Conservation (phyloP, 1,284 basidiomycete species). For the Ceratobasidium sp. region DNA sequence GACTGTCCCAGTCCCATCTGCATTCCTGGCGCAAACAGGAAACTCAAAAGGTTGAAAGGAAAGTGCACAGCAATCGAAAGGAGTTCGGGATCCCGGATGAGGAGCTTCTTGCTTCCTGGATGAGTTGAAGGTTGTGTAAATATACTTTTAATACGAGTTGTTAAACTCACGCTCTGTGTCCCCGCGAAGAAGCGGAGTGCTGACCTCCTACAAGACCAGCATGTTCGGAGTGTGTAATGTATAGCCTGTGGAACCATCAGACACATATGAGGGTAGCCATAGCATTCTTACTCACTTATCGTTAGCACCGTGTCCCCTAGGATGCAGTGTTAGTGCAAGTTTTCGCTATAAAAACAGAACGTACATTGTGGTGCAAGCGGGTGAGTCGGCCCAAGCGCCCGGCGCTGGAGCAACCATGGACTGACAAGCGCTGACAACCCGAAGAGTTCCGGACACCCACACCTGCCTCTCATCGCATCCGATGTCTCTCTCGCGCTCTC, state of each 20-base stretch:
- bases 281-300: constrained; percentile 63
- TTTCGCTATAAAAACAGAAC: neutral
- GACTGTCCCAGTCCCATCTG: constrained; percentile 80
- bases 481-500: constrained; percentile 37
- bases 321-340: neutral
- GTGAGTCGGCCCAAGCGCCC: constrained; percentile 11
- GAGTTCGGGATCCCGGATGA: constrained; percentile 70
- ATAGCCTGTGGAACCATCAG: constrained; percentile 57
- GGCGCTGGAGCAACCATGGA: constrained; percentile 10
- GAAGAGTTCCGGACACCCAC: constrained; percentile 32
- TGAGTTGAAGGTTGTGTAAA: constrained; percentile 26
- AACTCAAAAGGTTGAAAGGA: constrained; percentile 91
- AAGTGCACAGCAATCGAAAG: constrained; percentile 92
- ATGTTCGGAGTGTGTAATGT: constrained; percentile 87
- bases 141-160: neutral
- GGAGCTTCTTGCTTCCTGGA: constrained; percentile 72
- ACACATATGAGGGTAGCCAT: neutral
- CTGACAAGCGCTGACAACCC: constrained; percentile 4
- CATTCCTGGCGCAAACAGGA: constrained; percentile 86
- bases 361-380: constrained; percentile 33
- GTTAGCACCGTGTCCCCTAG: constrained; percentile 80
- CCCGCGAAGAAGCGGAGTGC: constrained; percentile 76
- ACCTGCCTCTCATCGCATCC: neutral
- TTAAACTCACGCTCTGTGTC: constrained; percentile 70
- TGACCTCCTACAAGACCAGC: constrained; percentile 74